Evolutionary conservation across 1,284 basidiomycete genomes (phyloP), one percentile per base, ranked within the genome.

Genomic region (Cerioporus squamosus): DNA sequence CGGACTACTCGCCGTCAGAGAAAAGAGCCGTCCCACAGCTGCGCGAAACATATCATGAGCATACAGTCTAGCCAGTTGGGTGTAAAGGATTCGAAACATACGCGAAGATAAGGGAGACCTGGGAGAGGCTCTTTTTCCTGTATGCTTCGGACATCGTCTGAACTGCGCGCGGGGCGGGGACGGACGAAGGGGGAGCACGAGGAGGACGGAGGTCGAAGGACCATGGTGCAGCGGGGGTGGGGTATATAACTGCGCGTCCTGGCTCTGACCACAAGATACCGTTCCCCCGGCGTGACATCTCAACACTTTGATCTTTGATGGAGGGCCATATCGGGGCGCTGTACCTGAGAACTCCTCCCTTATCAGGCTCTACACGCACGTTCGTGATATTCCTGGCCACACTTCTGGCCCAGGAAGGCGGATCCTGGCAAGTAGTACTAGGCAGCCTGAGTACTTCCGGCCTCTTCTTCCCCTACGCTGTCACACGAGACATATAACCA

Each of bases 21-120:
- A 95, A 94, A 53, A 94, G 79, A 44, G 92, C 92, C 5, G 93
- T 93, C 65, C 93, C 93, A 69, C 89, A 91, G 17, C 89, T 91
- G 63, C 4, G 44, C 31, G 7, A 39, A 33, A 17, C 3, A 29
- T 12, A n/a, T 5, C 7, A 10, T 57, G 36, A 53, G 46, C 36
- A 40, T 15, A 20, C 22, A 44, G 12, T 18, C 22, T 3, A 26
- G 2, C 10, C 7, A 38, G 9, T 36, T 18, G 5, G 18, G 15
- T 10, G 5, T 43, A 29, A 49, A 46, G 23, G n/a, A n/a, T n/a
- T n/a, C 39, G n/a, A n/a, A 33, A 81, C 87, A 55, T 66, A 91
- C 89, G 90, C 90, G 70, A 92, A 91, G 68, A 92, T 90, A 68
- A 92, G 83, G 51, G 88, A 89, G 61, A 92, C 83, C 63, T 83